A percentile compares a stretch with the other conserved stretches of the same genome.
These are phyloP conservation scores for Apiotrichum sp. DNA, from an alignment of 1,284 basidiomycete genomes.

Conservation along the genomic window DNA sequence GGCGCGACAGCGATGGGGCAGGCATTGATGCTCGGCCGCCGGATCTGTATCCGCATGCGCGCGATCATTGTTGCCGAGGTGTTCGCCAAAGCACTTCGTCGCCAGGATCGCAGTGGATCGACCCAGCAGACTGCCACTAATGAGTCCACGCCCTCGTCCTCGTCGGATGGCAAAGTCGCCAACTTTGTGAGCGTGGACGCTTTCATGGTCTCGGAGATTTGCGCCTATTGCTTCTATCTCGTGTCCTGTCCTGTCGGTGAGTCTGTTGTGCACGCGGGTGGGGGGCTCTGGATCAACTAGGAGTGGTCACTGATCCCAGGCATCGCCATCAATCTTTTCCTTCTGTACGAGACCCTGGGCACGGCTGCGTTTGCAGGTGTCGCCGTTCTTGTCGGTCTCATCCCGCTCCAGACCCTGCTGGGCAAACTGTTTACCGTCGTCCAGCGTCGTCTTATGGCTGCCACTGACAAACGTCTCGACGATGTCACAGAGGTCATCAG, in stretches of 20 bases:
- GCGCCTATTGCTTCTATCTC: conserved; percentile 44
- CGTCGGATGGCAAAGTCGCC: conserved; percentile 52
- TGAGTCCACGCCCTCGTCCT: conserved; percentile 24
- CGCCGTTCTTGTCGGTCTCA: conserved; percentile 42
- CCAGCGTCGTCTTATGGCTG: conserved; percentile 49
- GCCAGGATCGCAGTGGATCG: conserved; percentile 48
- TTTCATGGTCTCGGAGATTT: conserved; percentile 45
- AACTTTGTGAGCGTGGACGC: conserved; percentile 55
- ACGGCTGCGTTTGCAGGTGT: conserved; percentile 49
- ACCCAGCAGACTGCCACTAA: conserved; percentile 22
- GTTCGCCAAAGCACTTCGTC: conserved; percentile 53
- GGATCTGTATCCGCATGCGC: conserved; percentile 48
- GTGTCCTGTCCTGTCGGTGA: conserved; percentile 47
- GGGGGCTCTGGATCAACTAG: too few relatives aligned
- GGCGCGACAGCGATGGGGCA: conserved; percentile 46
- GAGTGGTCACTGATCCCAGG: too few relatives aligned
- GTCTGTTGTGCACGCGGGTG: conserved; percentile 6
- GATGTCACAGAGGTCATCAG: conserved; percentile 53
- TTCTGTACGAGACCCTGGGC: conserved; percentile 48
- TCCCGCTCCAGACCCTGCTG: conserved; percentile 46
- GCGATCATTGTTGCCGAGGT: conserved; percentile 53
- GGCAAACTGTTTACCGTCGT: conserved; percentile 48
- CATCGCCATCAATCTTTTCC: conserved; percentile 41
- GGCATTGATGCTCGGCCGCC: conserved; percentile 50
- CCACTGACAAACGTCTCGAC: conserved; percentile 53